phyloP scores from a whole-genome alignment of 192 early-diverging fungal genomes.

The Entomortierella beljakovae region DNA sequence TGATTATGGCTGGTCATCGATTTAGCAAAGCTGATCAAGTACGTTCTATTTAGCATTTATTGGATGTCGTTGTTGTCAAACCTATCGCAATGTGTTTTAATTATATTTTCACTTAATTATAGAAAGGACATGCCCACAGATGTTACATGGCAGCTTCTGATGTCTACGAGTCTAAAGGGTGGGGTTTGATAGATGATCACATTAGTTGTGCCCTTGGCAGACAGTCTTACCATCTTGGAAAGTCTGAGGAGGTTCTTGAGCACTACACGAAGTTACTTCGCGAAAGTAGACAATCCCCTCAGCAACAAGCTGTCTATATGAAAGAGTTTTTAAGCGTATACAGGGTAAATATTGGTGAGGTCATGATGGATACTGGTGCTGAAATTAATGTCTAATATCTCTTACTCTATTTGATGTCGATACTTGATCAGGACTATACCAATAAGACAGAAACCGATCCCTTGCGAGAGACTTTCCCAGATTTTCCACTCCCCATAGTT shows the following conservation, averaged over 20 bases:
- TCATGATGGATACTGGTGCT: too few species aligned
- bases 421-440: slow-evolving; percentile 56
- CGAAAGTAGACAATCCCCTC: slow-evolving; percentile 69
- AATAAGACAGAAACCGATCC: slow-evolving; percentile 58
- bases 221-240: slow-evolving; percentile 80
- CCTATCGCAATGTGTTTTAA: neutral
- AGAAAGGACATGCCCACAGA: slow-evolving; percentile 81
- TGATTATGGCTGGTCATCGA: slow-evolving; percentile 87
- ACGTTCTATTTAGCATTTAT: neutral
- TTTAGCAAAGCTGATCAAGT: slow-evolving; percentile 85
- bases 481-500: slow-evolving; percentile 72
- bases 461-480: slow-evolving; percentile 57
- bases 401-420: neutral
- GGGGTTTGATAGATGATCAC: slow-evolving; percentile 89
- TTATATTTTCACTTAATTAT: neutral
- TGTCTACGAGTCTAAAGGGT: slow-evolving; percentile 69
- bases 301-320: slow-evolving; percentile 76
- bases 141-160: slow-evolving; percentile 76
- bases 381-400: too few species aligned
- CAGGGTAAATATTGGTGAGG: slow-evolving; percentile 64
- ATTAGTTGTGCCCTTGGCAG: slow-evolving; percentile 89
- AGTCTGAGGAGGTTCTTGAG: slow-evolving; percentile 78
- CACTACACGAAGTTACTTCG: slow-evolving; percentile 85
- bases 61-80: neutral
- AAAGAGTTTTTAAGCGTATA: slow-evolving; percentile 84